Conservation (phyloP, 129 eudicot species). For the Centella asiatica region DNA sequence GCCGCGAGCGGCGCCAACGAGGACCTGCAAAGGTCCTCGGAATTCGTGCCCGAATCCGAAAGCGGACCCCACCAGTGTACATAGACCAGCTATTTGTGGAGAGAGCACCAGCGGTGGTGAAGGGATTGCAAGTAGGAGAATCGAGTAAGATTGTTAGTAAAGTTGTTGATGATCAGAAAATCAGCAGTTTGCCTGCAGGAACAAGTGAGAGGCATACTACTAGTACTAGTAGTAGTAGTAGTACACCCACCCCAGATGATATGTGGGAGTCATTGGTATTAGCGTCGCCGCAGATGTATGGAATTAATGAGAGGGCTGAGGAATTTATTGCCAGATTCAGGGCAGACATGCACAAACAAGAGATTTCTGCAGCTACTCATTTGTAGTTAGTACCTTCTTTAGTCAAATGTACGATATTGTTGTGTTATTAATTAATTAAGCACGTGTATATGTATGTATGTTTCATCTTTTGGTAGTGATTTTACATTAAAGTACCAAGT, state of each 20-base stretch:
- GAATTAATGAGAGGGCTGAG: conserved; percentile 69
- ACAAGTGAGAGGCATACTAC: neutral
- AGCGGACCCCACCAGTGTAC: conserved; percentile 33
- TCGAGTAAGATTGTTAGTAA: no score
- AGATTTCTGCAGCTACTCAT: conserved; percentile 29
- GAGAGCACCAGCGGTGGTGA: conserved; percentile 13
- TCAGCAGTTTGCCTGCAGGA: conserved; percentile 4
- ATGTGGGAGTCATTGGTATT: conserved; percentile 75
- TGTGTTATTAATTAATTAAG: no score
- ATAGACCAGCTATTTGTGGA: conserved; percentile 52
- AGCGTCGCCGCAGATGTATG: conserved; percentile 62
- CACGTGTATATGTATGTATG: no score
- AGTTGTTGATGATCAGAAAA: no score
- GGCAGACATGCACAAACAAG: conserved; percentile 57
- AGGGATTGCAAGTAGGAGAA: conserved; percentile 11
- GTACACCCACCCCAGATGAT: conserved; percentile 44
- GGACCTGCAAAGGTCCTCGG: conserved; percentile 1
- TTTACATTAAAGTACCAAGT: no score
- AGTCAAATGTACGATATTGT: no score
- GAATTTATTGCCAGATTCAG: conserved; percentile 62
- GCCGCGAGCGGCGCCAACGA: conserved; percentile 28
- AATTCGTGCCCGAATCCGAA: neutral
- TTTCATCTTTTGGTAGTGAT: no score
- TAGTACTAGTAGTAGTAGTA: conserved; percentile 2
- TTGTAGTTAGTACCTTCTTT: conserved; percentile 25